A percentile compares a stretch with the other conserved stretches of the same genome.
These are phyloP conservation scores for Breviolum minutum DNA, from an alignment of 73 alveolate species.

Conservation along the genomic window DNA sequence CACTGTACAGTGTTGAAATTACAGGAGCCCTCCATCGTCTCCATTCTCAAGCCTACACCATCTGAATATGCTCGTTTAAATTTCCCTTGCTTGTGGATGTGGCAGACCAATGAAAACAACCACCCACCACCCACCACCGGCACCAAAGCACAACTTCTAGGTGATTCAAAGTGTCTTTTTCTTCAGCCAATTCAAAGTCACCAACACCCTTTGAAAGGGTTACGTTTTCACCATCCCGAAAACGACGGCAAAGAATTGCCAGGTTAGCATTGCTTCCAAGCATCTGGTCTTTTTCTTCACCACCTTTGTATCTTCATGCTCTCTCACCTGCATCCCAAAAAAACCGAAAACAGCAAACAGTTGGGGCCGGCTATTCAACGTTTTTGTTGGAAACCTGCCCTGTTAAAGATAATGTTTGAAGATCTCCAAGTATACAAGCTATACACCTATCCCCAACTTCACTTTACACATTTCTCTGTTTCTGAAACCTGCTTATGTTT, in stretches of 20 bases:
- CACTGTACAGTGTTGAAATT: too few species aligned
- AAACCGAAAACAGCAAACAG: not conserved
- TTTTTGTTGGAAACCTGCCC: not conserved
- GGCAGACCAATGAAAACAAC: too few species aligned
- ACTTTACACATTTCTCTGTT: too few species aligned
- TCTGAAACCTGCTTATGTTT: too few species aligned
- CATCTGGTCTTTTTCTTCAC: not conserved
- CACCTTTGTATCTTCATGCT: not conserved
- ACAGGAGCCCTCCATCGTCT: too few species aligned
- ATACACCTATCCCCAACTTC: too few species aligned
- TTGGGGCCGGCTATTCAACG: not conserved
- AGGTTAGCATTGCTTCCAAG: not conserved
- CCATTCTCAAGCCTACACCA: too few species aligned
- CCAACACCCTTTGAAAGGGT: not conserved
- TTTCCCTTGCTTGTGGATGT: too few species aligned
- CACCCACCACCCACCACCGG: too few species aligned
- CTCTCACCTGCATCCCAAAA: not conserved
- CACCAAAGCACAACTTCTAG: not conserved
- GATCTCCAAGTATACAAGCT: not conserved
- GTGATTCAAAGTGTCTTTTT: too few species aligned
- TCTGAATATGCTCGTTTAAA: too few species aligned
- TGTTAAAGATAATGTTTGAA: not conserved
- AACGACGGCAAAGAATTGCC: not conserved
- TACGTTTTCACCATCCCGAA: not conserved
- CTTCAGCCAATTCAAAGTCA: too few species aligned